A percentile compares a stretch with the other conserved stretches of the same genome.
Evolutionary conservation across 176 grass and related monocot species (phyloP).

Genomic region (Avena eriantha): DNA sequence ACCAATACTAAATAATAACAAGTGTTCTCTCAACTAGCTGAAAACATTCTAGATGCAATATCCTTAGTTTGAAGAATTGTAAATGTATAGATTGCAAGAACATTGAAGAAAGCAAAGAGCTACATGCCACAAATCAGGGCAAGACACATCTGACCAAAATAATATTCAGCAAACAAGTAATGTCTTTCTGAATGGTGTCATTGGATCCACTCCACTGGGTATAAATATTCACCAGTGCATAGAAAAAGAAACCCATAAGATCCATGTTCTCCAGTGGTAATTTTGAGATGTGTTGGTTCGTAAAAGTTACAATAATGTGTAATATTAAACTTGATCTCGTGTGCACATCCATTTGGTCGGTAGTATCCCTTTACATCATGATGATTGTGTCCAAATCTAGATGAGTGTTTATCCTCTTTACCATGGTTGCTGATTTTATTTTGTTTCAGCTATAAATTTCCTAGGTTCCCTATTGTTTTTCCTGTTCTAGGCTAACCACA

Average conservation of each 20-base stretch:
- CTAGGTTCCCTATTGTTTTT: conserved; percentile 24
- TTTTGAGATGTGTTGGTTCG: neutral
- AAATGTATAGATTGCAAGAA: conserved; percentile 77
- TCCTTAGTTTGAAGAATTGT: conserved; percentile 37
- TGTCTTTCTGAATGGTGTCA: conserved; percentile 58
- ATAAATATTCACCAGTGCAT: conserved; percentile 44
- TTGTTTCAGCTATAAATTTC: neutral
- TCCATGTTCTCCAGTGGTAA: conserved; percentile 42
- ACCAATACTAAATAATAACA: too few relatives aligned
- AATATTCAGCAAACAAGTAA: conserved; percentile 63
- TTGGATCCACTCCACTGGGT: conserved; percentile 49
- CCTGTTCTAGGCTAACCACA: conserved; percentile 40
- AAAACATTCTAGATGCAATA: too few relatives aligned
- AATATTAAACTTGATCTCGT: neutral
- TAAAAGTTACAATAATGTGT: conserved; percentile 17
- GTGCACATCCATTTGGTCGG: neutral
- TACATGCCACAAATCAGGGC: conserved; percentile 50
- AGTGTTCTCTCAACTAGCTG: too few relatives aligned
- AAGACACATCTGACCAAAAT: conserved; percentile 50
- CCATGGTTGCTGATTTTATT: conserved; percentile 9
- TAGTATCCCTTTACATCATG: neutral
- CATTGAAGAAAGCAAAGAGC: conserved; percentile 63
- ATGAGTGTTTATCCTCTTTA: conserved; percentile 1
- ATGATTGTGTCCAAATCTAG: conserved; percentile 14
- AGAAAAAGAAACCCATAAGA: conserved; percentile 50